Conservation (phyloP, 805 yeast genomes). For the Candida khao-thaluensis region DNA sequence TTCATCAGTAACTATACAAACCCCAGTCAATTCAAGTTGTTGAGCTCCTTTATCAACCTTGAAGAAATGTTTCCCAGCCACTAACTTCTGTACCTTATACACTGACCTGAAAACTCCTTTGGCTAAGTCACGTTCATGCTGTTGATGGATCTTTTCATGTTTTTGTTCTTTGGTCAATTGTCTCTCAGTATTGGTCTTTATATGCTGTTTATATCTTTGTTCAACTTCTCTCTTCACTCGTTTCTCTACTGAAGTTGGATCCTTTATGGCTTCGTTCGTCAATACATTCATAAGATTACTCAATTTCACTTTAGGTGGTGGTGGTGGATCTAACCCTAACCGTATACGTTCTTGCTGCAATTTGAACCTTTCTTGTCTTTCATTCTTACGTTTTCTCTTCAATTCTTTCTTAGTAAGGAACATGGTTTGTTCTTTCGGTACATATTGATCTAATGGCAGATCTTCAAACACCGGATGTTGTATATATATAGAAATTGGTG, state of each 20-base stretch:
- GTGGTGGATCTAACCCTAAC: conserved; percentile 82
- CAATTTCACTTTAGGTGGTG: conserved; percentile 80
- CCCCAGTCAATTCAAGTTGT: conserved; percentile 67
- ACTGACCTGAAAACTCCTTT: conserved; percentile 59
- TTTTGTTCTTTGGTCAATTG: conserved; percentile 58
- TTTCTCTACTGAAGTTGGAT: conserved; percentile 85
- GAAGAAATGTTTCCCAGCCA: conserved; percentile 65
- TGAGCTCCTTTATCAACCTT: conserved; percentile 81
- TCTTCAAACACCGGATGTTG: conserved; percentile 77
- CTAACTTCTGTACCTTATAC: conserved; percentile 52
- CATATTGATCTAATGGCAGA: conserved; percentile 56
- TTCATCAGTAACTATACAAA: conserved; percentile 45
- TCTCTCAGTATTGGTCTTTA: conserved; percentile 58
- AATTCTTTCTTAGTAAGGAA: conserved; percentile 74
- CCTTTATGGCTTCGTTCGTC: conserved; percentile 80
- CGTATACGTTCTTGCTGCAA: conserved; percentile 76
- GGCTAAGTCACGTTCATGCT: conserved; percentile 47
- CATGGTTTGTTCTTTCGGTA: conserved; percentile 43
- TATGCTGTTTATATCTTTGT: conserved; percentile 59
- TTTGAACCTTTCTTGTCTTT: conserved; percentile 59
- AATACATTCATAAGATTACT: conserved; percentile 83
- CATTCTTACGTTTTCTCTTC: conserved; percentile 69
- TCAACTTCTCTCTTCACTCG: conserved; percentile 68
- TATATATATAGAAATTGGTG: conserved; percentile 65
- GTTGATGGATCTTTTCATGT: conserved; percentile 45